Evolutionary conservation across 805 yeast species (phyloP).

Genomic region (Priceomyces fermenticarens): DNA sequence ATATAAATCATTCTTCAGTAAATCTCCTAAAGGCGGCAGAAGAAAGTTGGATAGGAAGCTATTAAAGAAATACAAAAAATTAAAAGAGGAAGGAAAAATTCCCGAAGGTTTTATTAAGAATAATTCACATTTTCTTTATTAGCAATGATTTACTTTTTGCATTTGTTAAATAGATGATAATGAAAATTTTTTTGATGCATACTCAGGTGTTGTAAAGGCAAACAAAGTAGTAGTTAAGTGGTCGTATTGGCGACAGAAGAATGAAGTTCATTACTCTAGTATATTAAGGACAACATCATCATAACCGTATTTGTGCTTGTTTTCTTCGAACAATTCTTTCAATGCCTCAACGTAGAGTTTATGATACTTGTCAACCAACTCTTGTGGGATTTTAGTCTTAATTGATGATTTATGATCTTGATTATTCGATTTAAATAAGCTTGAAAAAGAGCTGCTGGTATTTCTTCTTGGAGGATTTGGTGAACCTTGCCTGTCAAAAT

Average conservation of each 20-base stretch:
- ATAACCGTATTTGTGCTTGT: slow-evolving; percentile 55
- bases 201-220: background rate
- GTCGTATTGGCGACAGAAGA: slow-evolving; percentile 1
- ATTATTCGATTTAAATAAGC: slow-evolving; percentile 22
- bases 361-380: slow-evolving; percentile 66
- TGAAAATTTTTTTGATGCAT: background rate
- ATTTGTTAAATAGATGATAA: slow-evolving; percentile 1
- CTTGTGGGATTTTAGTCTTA: slow-evolving; percentile 33
- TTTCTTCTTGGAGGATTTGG: slow-evolving; percentile 6
- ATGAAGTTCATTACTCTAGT: slow-evolving; percentile 29
- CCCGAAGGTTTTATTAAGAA: slow-evolving; percentile 13
- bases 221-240: background rate
- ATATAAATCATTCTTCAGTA: slow-evolving; percentile 22
- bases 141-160: slow-evolving; percentile 1
- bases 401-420: slow-evolving; percentile 8
- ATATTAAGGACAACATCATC: slow-evolving; percentile 48
- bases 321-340: slow-evolving; percentile 58
- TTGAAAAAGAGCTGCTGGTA: slow-evolving; percentile 21
- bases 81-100: slow-evolving; percentile 26
- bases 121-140: slow-evolving; percentile 5
- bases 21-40: slow-evolving; percentile 20
- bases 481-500: slow-evolving; percentile 15
- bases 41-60: slow-evolving; percentile 34
- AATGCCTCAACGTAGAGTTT: slow-evolving; percentile 63
- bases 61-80: slow-evolving; percentile 28